These are phyloP conservation scores for Glarea lozoyensis DNA, from an alignment of 495 filamentous ascomycete genomes.

Conservation along the genomic window DNA sequence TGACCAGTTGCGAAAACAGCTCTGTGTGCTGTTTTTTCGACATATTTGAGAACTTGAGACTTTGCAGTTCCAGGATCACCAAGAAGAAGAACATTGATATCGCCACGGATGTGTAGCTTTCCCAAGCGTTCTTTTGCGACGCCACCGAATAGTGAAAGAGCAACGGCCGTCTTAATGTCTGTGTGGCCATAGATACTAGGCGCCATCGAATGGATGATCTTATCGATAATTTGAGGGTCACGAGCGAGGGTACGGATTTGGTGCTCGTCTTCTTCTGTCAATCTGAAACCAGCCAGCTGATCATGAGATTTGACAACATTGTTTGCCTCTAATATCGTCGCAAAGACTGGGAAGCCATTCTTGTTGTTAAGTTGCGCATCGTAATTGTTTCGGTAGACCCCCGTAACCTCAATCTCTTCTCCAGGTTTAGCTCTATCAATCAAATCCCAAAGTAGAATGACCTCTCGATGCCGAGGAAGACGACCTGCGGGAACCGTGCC, in stretches of 20 bases:
- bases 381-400: slow-evolving; percentile 97
- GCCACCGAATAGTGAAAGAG: slow-evolving; percentile 89
- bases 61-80: slow-evolving; percentile 98
- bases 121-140: slow-evolving; percentile 86
- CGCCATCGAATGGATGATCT: slow-evolving; percentile 88
- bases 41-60: slow-evolving; percentile 95
- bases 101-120: slow-evolving; percentile 83
- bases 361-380: slow-evolving; percentile 96
- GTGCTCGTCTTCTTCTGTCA: slow-evolving; percentile 94
- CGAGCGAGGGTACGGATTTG: slow-evolving; percentile 77
- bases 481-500: slow-evolving; percentile 95
- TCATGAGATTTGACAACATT: slow-evolving; percentile 96
- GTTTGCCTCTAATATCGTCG: slow-evolving; percentile 95
- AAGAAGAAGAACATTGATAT: slow-evolving; percentile 96
- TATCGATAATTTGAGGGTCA: slow-evolving; percentile 90
- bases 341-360: slow-evolving; percentile 98
- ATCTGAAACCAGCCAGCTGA: slow-evolving; percentile 91
- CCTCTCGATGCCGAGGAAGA: slow-evolving; percentile 88
- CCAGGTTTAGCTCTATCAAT: slow-evolving; percentile 97
- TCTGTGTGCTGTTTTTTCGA: slow-evolving; percentile 94
- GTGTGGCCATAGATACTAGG: slow-evolving; percentile 96
- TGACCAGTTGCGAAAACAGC: slow-evolving; percentile 98
- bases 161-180: slow-evolving; percentile 96
- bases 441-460: slow-evolving; percentile 92
- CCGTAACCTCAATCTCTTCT: slow-evolving; percentile 95